Evolutionary conservation across 345 rosid genomes (phyloP).

Genomic region (Cardamine chenopodiifolia): DNA sequence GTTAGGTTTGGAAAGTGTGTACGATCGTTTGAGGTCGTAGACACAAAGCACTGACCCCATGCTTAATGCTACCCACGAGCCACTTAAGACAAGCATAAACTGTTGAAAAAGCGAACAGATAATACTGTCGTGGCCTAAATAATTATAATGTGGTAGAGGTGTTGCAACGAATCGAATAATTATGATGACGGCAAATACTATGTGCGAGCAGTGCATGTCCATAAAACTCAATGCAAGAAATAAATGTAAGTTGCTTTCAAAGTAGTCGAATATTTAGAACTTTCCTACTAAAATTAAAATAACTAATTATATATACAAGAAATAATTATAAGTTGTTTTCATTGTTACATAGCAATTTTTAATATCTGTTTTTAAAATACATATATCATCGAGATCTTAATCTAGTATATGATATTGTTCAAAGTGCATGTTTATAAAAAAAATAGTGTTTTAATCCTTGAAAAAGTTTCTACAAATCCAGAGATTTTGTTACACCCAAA

Average conservation of each 20-base stretch:
- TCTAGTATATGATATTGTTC: not conserved
- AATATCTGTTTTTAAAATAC: not conserved
- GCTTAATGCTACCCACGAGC: not conserved
- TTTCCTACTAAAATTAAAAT: not conserved
- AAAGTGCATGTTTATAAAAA: not conserved
- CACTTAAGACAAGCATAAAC: not conserved
- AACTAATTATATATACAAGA: not conserved
- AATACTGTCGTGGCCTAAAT: not conserved
- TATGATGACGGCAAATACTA: not conserved
- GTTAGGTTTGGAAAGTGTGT: not conserved
- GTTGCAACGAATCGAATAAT: not conserved
- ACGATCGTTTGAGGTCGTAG: not conserved
- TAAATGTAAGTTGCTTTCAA: not conserved
- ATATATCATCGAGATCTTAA: not conserved
- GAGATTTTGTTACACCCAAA: not conserved
- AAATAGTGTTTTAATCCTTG: not conserved
- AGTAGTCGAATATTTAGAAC: not conserved
- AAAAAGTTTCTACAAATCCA: not conserved
- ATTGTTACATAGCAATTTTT: not conserved
- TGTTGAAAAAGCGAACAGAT: not conserved
- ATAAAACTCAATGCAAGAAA: not conserved
- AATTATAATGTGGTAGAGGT: not conserved
- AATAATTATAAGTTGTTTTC: not conserved
- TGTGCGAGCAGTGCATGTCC: not conserved
- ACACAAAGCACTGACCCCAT: not conserved